A percentile compares a stretch with the other conserved stretches of the same genome.
phyloP scores from a whole-genome alignment of 2,329 filamentous ascomycete species.

The Zymoseptoria crescenta region DNA sequence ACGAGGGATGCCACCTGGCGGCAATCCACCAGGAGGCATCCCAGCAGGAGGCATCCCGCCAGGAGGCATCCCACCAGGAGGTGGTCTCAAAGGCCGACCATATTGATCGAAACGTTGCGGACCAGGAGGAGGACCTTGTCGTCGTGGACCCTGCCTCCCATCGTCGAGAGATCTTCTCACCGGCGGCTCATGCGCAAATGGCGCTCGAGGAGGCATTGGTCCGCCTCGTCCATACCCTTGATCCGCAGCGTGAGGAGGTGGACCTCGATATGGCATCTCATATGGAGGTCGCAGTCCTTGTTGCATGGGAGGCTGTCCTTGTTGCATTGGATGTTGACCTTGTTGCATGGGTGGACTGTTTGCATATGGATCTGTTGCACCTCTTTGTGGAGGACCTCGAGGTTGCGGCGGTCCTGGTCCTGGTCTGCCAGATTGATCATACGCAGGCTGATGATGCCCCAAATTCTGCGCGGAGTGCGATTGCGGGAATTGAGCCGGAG shows the following conservation, averaged over 20 bases:
- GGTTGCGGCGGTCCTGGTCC: constrained; percentile 1
- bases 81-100: constrained; percentile 5
- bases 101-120: constrained; percentile 10
- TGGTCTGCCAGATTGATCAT: neutral
- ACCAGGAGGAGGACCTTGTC: constrained; percentile 20
- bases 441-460: constrained; percentile 6
- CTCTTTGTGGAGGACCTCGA: constrained; percentile 9
- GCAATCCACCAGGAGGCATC: constrained; percentile 5
- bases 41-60: constrained; percentile 4
- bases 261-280: constrained; percentile 6
- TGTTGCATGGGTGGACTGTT: constrained; percentile 1
- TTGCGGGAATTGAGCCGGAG: constrained; percentile 8
- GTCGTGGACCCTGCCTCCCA: constrained; percentile 19
- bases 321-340: constrained; percentile 2
- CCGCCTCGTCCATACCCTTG: constrained; percentile 7
- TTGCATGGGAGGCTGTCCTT: constrained; percentile 1
- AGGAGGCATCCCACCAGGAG: constrained; percentile 4
- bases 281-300: constrained; percentile 1
- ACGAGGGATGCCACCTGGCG: constrained; percentile 9
- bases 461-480: constrained; percentile 12
- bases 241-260: constrained; percentile 5
- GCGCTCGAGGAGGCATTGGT: constrained; percentile 19
- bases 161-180: constrained; percentile 24
- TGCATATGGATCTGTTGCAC: constrained; percentile 10
- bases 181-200: constrained; percentile 16